A percentile compares a stretch with the other conserved stretches of the same genome.
These are phyloP conservation scores for Tieghemostelium lacteum DNA, from an alignment of 78 protist genomes.

Conservation along the genomic window DNA sequence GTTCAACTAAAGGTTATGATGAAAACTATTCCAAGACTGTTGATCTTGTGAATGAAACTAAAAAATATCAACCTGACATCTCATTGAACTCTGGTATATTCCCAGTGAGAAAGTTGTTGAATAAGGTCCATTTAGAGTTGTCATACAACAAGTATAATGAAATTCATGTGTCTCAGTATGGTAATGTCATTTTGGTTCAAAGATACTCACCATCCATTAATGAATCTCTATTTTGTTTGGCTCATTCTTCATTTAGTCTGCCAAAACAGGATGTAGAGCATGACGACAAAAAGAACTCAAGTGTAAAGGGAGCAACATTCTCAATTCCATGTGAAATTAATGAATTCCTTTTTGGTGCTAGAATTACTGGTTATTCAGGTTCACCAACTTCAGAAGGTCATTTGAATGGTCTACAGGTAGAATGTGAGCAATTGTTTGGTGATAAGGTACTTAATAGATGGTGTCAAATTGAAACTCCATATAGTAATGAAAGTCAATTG, in stretches of 20 bases:
- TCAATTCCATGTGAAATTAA: conserved; percentile 53
- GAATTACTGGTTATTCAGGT: background rate
- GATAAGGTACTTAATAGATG: conserved; percentile 11
- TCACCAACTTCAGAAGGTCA: background rate
- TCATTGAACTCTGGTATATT: conserved; percentile 23
- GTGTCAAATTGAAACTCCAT: background rate
- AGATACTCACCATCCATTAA: conserved; percentile 68
- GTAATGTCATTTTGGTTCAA: conserved; percentile 67
- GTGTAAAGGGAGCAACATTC: background rate
- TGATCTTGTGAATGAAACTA: conserved; percentile 86
- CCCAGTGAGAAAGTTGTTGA: conserved; percentile 33
- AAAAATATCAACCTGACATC: conserved; percentile 37
- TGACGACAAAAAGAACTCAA: background rate
- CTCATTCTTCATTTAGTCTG: conserved; percentile 57
- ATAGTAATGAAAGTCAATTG: background rate
- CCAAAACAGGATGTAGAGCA: background rate
- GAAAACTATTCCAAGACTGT: conserved; percentile 82
- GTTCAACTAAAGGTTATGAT: conserved; percentile 89
- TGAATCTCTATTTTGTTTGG: conserved; percentile 37
- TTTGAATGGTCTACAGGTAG: conserved; percentile 36
- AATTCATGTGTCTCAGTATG: conserved; percentile 72
- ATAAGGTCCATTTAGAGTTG: conserved; percentile 54
- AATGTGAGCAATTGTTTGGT: conserved; percentile 11
- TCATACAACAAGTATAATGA: conserved; percentile 40
- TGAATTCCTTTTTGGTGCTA: conserved; percentile 69